phyloP scores from a whole-genome alignment of 202 grass and related monocot species.

The Setaria viridis region DNA sequence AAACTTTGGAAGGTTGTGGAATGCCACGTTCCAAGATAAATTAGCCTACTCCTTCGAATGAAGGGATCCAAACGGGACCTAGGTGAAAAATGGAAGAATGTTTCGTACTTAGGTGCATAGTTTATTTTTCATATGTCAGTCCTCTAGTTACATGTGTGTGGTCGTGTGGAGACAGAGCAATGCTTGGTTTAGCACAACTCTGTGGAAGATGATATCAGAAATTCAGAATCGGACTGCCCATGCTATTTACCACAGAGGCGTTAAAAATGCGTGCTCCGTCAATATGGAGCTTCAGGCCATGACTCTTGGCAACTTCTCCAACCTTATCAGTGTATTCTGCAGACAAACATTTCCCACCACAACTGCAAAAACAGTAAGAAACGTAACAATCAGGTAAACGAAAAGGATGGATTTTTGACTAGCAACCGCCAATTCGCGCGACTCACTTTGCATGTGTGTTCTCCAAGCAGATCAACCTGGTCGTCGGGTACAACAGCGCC shows the following conservation, averaged over 20 bases:
- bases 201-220: neutral
- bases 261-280: conserved; percentile 97
- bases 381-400: neutral
- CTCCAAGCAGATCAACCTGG: conserved; percentile 92
- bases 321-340: conserved; percentile 84
- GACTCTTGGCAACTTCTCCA: conserved; percentile 66
- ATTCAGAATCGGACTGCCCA: neutral
- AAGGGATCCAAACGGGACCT: too few species aligned
- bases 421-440: neutral
- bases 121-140: neutral
- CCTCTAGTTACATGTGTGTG: neutral
- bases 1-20: too few species aligned
- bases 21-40: too few species aligned
- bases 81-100: too few species aligned
- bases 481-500: conserved; percentile 74
- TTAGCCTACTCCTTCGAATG: too few species aligned
- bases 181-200: neutral
- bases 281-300: conserved; percentile 93
- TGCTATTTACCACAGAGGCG: conserved; percentile 82
- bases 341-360: conserved; percentile 81
- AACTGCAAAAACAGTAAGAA: conserved; percentile 43
- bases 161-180: neutral
- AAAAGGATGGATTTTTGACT: neutral
- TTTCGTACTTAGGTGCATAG: neutral
- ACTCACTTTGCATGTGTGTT: conserved; percentile 97